A percentile compares a stretch with the other conserved stretches of the same genome.
Conservation (phyloP, 345 rosid species). For the Gossypium ekmanianum region DNA sequence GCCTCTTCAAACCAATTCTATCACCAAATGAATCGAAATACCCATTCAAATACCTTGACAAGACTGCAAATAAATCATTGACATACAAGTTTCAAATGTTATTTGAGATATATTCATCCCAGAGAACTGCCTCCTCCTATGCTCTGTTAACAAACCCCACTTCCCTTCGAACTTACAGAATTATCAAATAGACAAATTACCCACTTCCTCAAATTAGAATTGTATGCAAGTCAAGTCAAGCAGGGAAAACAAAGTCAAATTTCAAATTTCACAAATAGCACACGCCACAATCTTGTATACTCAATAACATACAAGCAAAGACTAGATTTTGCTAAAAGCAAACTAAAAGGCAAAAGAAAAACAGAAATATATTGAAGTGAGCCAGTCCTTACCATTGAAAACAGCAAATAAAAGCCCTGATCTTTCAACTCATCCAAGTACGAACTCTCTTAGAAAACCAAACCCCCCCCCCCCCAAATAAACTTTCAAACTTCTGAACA, state of each 20-base stretch:
- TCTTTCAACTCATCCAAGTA: slow-evolving; percentile 29
- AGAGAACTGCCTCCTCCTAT: background rate
- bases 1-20: background rate
- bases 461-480: background rate
- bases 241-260: background rate
- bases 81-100: background rate
- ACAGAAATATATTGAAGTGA: background rate
- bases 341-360: background rate
- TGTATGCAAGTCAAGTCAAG: slow-evolving; percentile 7
- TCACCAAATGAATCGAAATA: background rate
- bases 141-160: background rate
- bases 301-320: background rate
- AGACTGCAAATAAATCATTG: background rate
- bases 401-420: slow-evolving; percentile 23
- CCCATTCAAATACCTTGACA: background rate
- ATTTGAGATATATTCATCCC: background rate
- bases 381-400: slow-evolving; percentile 31
- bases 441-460: background rate
- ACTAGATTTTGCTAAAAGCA: background rate
- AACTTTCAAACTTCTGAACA: background rate
- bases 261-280: slow-evolving; percentile 5
- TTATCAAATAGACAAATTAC: background rate
- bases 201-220: slow-evolving; percentile 4
- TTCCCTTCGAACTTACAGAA: background rate
- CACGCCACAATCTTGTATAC: slow-evolving; percentile 1